phyloP scores from a whole-genome alignment of 2,329 filamentous ascomycete species.

The Dactylellina leptospora region DNA sequence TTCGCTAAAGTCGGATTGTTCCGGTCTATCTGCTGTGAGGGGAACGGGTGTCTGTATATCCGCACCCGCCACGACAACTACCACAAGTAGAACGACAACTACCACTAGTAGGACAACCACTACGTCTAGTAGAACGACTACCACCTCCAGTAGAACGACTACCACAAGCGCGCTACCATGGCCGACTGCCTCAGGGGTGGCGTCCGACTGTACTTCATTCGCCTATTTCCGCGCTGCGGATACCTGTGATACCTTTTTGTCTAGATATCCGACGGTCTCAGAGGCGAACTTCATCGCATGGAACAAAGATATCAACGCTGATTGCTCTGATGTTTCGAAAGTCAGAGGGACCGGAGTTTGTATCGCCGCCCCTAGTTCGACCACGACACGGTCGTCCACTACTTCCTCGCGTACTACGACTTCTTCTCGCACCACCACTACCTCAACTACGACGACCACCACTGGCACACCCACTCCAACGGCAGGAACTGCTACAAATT shows the following conservation, averaged over 20 bases:
- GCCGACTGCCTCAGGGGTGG: not conserved
- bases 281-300: slow-evolving; percentile 10
- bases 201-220: not conserved
- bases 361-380: not conserved
- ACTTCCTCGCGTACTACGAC: slow-evolving; percentile 19
- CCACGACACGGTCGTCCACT: slow-evolving; percentile 4
- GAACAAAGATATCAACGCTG: slow-evolving; percentile 7
- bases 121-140: slow-evolving; percentile 1
- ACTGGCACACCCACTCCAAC: slow-evolving; percentile 11
- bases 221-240: not conserved
- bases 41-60: slow-evolving; percentile 12
- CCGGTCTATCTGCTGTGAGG: not conserved
- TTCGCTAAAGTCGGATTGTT: slow-evolving; percentile 16
- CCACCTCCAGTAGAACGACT: slow-evolving; percentile 1
- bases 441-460: not conserved
- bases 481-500: slow-evolving; percentile 12
- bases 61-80: not conserved
- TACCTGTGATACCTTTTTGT: slow-evolving; percentile 8
- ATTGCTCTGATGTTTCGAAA: slow-evolving; percentile 25
- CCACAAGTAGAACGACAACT: not conserved
- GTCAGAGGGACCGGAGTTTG: too few relatives aligned
- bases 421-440: slow-evolving; percentile 19
- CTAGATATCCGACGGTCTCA: slow-evolving; percentile 2
- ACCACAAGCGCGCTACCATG: not conserved
- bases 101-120: not conserved